phyloP scores from a whole-genome alignment of 495 filamentous ascomycete species.

The Aspergillus incahuasiensis region DNA sequence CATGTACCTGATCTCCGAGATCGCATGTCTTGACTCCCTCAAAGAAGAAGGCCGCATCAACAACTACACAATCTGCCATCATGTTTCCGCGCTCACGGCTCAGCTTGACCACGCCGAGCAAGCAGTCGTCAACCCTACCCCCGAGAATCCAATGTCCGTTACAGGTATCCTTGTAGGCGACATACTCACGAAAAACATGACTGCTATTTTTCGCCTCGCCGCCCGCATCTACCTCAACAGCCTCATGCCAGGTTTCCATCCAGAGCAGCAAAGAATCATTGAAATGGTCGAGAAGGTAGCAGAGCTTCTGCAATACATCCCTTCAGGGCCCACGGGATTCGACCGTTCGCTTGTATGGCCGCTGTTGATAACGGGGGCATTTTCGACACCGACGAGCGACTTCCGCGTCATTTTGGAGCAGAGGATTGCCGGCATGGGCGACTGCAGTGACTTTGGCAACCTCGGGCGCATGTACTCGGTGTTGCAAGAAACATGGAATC shows the following conservation, averaged over 20 bases:
- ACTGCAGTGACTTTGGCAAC: slow-evolving; percentile 71
- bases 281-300: slow-evolving; percentile 68
- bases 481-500: slow-evolving; percentile 74
- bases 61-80: slow-evolving; percentile 70
- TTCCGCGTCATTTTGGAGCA: slow-evolving; percentile 76
- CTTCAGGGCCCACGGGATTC: slow-evolving; percentile 73
- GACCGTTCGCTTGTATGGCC: slow-evolving; percentile 93
- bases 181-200: slow-evolving; percentile 77
- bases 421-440: slow-evolving; percentile 63
- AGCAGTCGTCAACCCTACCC: slow-evolving; percentile 31
- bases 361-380: slow-evolving; percentile 73
- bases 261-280: slow-evolving; percentile 56
- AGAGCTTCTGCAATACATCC: slow-evolving; percentile 67
- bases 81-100: slow-evolving; percentile 69
- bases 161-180: slow-evolving; percentile 71
- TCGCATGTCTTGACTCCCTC: slow-evolving; percentile 86
- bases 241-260: slow-evolving; percentile 77
- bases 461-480: slow-evolving; percentile 78
- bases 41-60: slow-evolving; percentile 71
- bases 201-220: slow-evolving; percentile 78
- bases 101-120: slow-evolving; percentile 75
- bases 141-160: slow-evolving; percentile 44
- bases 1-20: slow-evolving; percentile 98
- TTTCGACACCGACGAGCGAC: slow-evolving; percentile 57
- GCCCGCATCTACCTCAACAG: slow-evolving; percentile 92